Evolutionary conservation across 306 rosid species (phyloP).

Genomic region (Cicer yamashitae): DNA sequence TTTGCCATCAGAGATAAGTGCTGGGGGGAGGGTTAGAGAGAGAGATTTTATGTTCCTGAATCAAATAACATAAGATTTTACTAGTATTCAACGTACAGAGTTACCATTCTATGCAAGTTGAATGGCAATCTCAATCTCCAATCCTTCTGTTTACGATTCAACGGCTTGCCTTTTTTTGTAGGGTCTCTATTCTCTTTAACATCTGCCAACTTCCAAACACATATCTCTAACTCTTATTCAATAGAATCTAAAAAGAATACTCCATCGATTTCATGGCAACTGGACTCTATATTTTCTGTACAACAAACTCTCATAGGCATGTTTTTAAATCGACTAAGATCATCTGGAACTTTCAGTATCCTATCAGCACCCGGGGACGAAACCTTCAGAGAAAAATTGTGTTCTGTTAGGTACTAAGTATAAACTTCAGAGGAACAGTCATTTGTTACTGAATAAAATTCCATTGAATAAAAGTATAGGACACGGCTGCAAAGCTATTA

Average conservation of each 20-base stretch:
- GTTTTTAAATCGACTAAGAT: conserved; percentile 73
- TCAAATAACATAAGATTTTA: conserved; percentile 44
- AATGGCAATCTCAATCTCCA: conserved; percentile 89
- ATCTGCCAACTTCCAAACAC: conserved; percentile 90
- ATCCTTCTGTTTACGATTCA: conserved; percentile 78
- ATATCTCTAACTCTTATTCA: conserved; percentile 62
- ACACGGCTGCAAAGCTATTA: conserved; percentile 39
- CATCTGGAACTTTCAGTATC: conserved; percentile 80
- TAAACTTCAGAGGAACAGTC: conserved; percentile 35
- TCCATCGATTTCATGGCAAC: conserved; percentile 59
- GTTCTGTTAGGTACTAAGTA: conserved; percentile 38
- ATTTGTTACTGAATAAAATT: conserved; percentile 37
- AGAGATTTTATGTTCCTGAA: conserved; percentile 34
- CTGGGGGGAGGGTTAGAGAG: neutral
- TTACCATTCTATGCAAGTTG: conserved; percentile 67
- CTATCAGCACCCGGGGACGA: conserved; percentile 95
- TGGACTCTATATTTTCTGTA: conserved; percentile 57
- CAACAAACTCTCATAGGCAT: conserved; percentile 80
- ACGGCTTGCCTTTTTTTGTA: conserved; percentile 75
- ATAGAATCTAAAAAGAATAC: conserved; percentile 67
- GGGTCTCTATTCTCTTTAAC: conserved; percentile 85
- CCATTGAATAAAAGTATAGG: conserved; percentile 12
- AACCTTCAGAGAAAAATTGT: conserved; percentile 59
- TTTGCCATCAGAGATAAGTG: neutral
- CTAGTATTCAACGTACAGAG: conserved; percentile 61